A percentile compares a stretch with the other conserved stretches of the same genome.
These are phyloP conservation scores for Tetrahymena elliotti DNA, from an alignment of 73 alveolate species.

Conservation along the genomic window DNA sequence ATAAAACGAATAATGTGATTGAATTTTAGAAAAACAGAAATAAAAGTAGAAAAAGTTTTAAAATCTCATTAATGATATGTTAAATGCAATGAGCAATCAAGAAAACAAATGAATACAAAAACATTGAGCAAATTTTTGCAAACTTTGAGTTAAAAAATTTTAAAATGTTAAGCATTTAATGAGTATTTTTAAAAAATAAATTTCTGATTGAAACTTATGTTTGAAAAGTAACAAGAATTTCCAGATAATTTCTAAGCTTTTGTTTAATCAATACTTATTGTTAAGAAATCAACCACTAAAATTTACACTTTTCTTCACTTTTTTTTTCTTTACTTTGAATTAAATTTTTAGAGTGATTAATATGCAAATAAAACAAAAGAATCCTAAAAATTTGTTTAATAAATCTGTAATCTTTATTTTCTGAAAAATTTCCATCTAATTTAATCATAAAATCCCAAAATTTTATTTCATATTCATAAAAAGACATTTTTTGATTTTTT, in stretches of 20 bases:
- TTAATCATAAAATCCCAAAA: neutral
- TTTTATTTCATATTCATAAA: neutral
- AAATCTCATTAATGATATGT: too few relatives aligned
- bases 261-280: too few relatives aligned
- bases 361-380: neutral
- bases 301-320: neutral
- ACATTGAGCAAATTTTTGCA: too few relatives aligned
- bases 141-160: too few relatives aligned
- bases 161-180: neutral
- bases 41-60: too few relatives aligned
- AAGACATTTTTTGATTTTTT: neutral
- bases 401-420: neutral
- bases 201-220: neutral
- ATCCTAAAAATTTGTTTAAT: neutral
- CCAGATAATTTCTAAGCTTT: neutral
- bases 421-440: neutral
- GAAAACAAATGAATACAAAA: too few relatives aligned
- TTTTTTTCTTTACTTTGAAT: neutral
- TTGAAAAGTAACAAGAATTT: neutral
- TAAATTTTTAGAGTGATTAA: neutral
- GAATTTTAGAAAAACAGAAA: too few relatives aligned
- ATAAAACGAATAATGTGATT: too few relatives aligned
- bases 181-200: too few relatives aligned
- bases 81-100: too few relatives aligned
- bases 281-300: neutral